Evolutionary conservation across 495 filamentous ascomycete genomes (phyloP), one percentile per base, ranked within the genome.

Genomic region (Achaetomiella virescens): DNA sequence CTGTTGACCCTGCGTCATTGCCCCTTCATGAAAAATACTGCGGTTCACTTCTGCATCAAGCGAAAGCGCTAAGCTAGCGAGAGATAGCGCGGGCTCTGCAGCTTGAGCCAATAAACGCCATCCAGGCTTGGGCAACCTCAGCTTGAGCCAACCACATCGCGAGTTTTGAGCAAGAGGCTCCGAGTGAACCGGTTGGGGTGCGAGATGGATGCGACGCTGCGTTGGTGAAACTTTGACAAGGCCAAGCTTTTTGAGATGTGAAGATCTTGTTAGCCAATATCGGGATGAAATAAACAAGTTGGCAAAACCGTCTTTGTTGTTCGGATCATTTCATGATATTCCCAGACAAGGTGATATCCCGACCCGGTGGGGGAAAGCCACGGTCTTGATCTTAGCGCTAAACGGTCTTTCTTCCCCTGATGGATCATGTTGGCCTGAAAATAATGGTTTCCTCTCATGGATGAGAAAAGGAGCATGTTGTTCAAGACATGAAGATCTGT

Each of bases 171-270:
- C 6, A n/a, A 6, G 42, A 46, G 43, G 11, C 43, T 46, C 43
- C 15, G 27, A 31, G 27, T n/a, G n/a, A n/a, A n/a, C n/a, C n/a
- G 45, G 45, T 24, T 49, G 31, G 17, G 18, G 27, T 51, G 33
- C 33, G 17, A 29, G 49, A 42, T 41, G 49, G 37, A 52, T 52
- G 49, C 24, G 9, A 52, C 49, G 49, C 37, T 52, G 49, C 21
- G 20, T 27, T 27, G 21, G 18, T 3, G 14, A n/a, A n/a, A n/a
- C n/a, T 14, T 17, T 14, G 35, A 5, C 5, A 15, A n/a, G 24
- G 35, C 46, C 22, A 25, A 38, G 49, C 37, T 41, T 49, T 38
- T 38, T 11, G 29, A 24, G 21, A 21, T 25, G 21, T 24, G 35
- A 40, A 40, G 48, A 51, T 40, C 35, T 40, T 15, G 27, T 33